phyloP scores from a whole-genome alignment of 2,329 filamentous ascomycete species.

The Epichloe glyceriae region DNA sequence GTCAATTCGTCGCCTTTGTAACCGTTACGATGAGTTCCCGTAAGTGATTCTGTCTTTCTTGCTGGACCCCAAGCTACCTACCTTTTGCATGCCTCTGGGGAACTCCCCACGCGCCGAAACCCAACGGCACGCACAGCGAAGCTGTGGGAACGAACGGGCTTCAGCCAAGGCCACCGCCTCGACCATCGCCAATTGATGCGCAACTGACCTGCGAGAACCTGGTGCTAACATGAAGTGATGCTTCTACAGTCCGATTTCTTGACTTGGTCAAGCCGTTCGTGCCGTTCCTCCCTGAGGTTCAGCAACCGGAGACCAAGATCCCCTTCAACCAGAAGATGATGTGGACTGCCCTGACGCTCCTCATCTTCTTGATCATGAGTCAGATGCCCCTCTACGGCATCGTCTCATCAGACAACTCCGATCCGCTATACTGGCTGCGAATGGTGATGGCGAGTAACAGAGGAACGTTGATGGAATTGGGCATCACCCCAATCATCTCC shows the following conservation, averaged over 20 bases:
- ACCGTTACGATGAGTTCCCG: constrained; percentile 41
- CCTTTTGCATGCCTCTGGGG: not conserved
- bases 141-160: constrained; percentile 4
- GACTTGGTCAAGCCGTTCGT: constrained; percentile 99
- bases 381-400: constrained; percentile 99
- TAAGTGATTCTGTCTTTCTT: constrained; percentile 25
- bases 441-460: constrained; percentile 99
- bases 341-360: constrained; percentile 86
- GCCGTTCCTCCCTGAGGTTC: constrained; percentile 98
- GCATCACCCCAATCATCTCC: constrained; percentile 97
- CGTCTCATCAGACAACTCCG: constrained; percentile 95
- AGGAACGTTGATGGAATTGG: constrained; percentile 89
- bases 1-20: constrained; percentile 11
- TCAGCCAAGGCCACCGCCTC: not conserved
- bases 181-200: constrained; percentile 6
- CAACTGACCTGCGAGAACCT: constrained; percentile 15
- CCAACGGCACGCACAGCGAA: not conserved
- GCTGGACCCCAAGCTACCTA: constrained; percentile 7
- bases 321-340: constrained; percentile 98
- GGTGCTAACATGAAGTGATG: constrained; percentile 15
- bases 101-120: not conserved
- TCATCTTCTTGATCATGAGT: constrained; percentile 99
- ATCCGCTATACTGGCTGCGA: constrained; percentile 97
- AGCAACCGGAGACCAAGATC: constrained; percentile 95
- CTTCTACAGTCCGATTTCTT: constrained; percentile 77